phyloP scores from a whole-genome alignment of 768 basidiomycete genomes.

The Boletus subcaerulescens region DNA sequence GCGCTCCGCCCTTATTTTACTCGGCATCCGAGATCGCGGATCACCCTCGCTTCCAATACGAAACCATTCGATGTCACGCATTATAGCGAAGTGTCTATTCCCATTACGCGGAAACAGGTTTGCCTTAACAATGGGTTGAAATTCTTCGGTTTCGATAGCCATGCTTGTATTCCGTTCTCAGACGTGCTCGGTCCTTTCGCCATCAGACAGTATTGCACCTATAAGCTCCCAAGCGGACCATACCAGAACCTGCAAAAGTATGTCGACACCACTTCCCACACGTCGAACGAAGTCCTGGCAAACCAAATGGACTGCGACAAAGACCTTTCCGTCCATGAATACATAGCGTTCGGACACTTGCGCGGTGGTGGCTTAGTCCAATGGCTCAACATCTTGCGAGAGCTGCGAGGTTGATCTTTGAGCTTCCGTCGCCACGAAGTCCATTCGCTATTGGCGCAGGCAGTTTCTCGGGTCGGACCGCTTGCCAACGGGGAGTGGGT shows the following conservation, averaged over 20 bases:
- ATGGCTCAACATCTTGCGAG: constrained; percentile 51
- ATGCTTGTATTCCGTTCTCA: constrained; percentile 11
- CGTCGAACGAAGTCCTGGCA: constrained; percentile 43
- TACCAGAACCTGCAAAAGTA: constrained; percentile 40
- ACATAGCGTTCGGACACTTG: constrained; percentile 41
- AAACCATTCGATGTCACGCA: constrained; percentile 18
- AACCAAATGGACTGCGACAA: constrained; percentile 40
- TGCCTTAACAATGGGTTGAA: constrained; percentile 36
- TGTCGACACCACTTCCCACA: constrained; percentile 35
- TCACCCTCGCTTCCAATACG: constrained; percentile 21
- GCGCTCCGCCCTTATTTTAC: constrained; percentile 9
- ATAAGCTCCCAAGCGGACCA: constrained; percentile 29
- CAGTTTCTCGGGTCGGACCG: constrained; percentile 43
- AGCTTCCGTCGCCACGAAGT: constrained; percentile 41
- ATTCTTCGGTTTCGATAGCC: constrained; percentile 30
- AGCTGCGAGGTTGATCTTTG: constrained; percentile 38
- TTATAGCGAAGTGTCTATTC: constrained; percentile 17
- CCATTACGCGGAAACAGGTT: constrained; percentile 10
- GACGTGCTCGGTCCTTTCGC: constrained; percentile 7
- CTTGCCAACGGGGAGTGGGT: constrained; percentile 11
- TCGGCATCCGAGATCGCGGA: constrained; percentile 14
- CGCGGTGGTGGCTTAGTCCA: constrained; percentile 45
- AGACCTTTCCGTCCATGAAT: constrained; percentile 45
- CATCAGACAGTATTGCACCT: constrained; percentile 28
- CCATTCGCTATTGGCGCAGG: constrained; percentile 41